Conservation (phyloP, 2,329 filamentous ascomycete species). For the Exophiala phaeomuriformis region DNA sequence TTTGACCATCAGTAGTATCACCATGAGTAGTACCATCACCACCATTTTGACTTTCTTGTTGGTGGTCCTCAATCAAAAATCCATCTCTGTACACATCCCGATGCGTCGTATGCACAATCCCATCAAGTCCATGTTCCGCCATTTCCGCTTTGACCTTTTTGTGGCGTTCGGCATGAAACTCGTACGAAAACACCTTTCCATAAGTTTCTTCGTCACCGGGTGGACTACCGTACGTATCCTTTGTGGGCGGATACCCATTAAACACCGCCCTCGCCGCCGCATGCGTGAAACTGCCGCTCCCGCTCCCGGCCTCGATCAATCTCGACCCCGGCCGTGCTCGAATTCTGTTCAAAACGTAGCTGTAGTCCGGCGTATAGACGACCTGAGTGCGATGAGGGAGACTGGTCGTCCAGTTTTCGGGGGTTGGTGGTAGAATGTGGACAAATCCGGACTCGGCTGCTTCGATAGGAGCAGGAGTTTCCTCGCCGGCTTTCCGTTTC, state of each 20-base stretch:
- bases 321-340: conserved; percentile 41
- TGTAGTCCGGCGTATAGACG: conserved; percentile 49
- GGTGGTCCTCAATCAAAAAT: conserved; percentile 33
- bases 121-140: conserved; percentile 38
- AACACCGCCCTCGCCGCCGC: conserved; percentile 45
- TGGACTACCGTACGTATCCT: conserved; percentile 18
- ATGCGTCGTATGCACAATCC: conserved; percentile 41
- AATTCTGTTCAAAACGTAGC: conserved; percentile 45
- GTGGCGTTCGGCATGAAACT: conserved; percentile 43
- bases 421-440: conserved; percentile 44
- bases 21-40: too few species aligned
- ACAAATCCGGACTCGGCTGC: conserved; percentile 42
- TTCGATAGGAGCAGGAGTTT: conserved; percentile 30
- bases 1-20: too few species aligned
- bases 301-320: conserved; percentile 47
- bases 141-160: conserved; percentile 39
- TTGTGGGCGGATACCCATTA: conserved; percentile 31
- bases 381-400: conserved; percentile 47
- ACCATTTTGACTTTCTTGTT: conserved; percentile 4
- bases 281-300: conserved; percentile 47
- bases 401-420: conserved; percentile 46
- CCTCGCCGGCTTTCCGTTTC: conserved; percentile 37
- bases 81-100: conserved; percentile 46
- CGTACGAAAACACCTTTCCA: conserved; percentile 45
- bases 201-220: conserved; percentile 22